A percentile compares a stretch with the other conserved stretches of the same genome.
These are phyloP conservation scores for Euryodendron excelsum DNA, from an alignment of 148 eudicot species.

Conservation along the genomic window DNA sequence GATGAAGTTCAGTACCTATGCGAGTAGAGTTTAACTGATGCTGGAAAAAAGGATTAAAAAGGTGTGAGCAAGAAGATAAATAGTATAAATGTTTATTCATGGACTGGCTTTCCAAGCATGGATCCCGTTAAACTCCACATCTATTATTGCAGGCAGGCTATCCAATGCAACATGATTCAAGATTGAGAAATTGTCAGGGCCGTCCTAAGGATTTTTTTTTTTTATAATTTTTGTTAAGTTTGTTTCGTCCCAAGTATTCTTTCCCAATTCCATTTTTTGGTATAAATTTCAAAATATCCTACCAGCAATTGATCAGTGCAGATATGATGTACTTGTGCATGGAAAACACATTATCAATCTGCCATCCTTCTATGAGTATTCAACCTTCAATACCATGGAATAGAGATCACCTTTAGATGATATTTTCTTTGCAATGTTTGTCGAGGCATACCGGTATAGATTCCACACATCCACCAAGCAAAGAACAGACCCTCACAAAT, in stretches of 20 bases:
- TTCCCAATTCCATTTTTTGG: background rate
- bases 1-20: background rate
- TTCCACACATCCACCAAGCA: constrained; percentile 90
- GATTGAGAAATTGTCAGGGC: background rate
- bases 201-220: background rate
- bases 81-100: background rate
- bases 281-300: background rate
- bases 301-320: background rate
- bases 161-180: background rate
- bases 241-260: background rate
- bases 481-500: constrained; percentile 67
- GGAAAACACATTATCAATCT: background rate
- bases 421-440: constrained; percentile 69
- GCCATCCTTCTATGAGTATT: background rate
- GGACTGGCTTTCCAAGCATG: background rate
- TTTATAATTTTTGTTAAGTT: too few relatives aligned
- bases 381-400: background rate
- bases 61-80: background rate
- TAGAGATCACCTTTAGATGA: constrained; percentile 57
- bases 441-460: constrained; percentile 65
- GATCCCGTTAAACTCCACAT: background rate
- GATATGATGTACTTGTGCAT: background rate
- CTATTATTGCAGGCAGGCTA: background rate
- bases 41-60: background rate
- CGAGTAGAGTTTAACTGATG: background rate